These are phyloP conservation scores for Ophiostoma sp. DNA, from an alignment of 2,329 filamentous ascomycete species.

Conservation along the genomic window DNA sequence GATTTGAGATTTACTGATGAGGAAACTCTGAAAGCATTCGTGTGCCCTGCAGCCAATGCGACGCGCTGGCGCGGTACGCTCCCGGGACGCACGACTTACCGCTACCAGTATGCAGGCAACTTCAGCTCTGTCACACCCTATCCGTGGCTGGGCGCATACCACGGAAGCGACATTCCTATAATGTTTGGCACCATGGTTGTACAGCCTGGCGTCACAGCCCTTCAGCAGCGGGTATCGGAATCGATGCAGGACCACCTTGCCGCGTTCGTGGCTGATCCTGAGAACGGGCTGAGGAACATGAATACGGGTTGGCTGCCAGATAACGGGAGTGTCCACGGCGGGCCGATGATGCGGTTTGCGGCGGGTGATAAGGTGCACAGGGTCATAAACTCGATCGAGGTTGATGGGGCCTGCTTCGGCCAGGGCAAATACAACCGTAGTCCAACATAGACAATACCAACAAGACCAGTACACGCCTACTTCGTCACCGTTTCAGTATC, in stretches of 20 bases:
- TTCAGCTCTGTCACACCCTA: conserved; percentile 43
- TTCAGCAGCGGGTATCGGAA: background rate
- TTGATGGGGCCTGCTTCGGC: background rate
- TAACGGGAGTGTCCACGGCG: background rate
- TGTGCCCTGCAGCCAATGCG: conserved; percentile 40
- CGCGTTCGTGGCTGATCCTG: background rate
- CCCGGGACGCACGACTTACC: conserved; percentile 34
- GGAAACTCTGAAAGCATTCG: conserved; percentile 35
- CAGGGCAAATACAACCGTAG: background rate
- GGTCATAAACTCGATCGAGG: background rate
- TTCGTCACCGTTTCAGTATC: too few relatives aligned
- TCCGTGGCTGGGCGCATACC: conserved; percentile 43
- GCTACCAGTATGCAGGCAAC: conserved; percentile 45
- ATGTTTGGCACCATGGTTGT: conserved; percentile 37
- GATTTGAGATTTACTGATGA: background rate
- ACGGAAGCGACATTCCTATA: conserved; percentile 45
- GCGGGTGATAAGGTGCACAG: background rate
- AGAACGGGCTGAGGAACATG: background rate
- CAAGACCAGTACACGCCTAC: too few relatives aligned
- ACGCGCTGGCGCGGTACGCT: conserved; percentile 35
- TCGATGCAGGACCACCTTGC: conserved; percentile 4
- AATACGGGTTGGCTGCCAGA: background rate
- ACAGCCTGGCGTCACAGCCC: background rate
- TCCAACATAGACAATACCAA: background rate
- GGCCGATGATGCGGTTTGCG: conserved; percentile 1